Evolutionary conservation across 768 basidiomycete genomes (phyloP), one percentile per base, ranked within the genome.

Genomic region (Amanita rubescens): DNA sequence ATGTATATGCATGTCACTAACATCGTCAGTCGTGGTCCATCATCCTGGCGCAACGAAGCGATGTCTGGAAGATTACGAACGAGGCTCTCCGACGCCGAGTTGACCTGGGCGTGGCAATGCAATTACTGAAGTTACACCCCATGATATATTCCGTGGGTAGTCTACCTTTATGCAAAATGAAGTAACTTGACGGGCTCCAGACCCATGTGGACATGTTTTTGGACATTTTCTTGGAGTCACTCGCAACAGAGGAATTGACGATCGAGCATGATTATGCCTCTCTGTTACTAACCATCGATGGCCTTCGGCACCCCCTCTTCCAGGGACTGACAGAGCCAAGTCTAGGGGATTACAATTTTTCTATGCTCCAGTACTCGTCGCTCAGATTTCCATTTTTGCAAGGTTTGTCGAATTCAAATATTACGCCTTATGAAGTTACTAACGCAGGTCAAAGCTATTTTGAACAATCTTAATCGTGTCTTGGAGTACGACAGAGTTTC

Each of bases 211-310:
- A 53, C 19, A 81, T 37, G 67, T 71, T 1, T 86, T 82, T 60
- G 3, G 68, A 76, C 14, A 70, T 80, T 8, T 64, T 89, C 20
- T 67, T 87, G 30, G 69, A 75, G 53, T 72, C 76, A 7, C 59
- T 85, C 12, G 75, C 78, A 6, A 75, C 79, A 1, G 64, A 67
- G 24, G 65, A 71, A 44, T 58, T 75, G 20, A 76, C 75, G 0
- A 70, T 80, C 22, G 85, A 87, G 62, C 77, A 78, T 52, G 75
- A 82, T 55, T 89, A 81, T 55, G 63, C 78, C 9, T 69, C 77
- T 2, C 61, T 76, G 24, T 59, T 90, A n/a, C 67, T 89, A 32
- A 75, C 78, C 8, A 69, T 82, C n/a, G 82, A 81, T 53, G 72
- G 74, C 34, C 62, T 78, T 9, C 75, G 69, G 9, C 83, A 89